Evolutionary conservation across 2,329 filamentous ascomycete species (phyloP).

Genomic region (Phoma sp.): DNA sequence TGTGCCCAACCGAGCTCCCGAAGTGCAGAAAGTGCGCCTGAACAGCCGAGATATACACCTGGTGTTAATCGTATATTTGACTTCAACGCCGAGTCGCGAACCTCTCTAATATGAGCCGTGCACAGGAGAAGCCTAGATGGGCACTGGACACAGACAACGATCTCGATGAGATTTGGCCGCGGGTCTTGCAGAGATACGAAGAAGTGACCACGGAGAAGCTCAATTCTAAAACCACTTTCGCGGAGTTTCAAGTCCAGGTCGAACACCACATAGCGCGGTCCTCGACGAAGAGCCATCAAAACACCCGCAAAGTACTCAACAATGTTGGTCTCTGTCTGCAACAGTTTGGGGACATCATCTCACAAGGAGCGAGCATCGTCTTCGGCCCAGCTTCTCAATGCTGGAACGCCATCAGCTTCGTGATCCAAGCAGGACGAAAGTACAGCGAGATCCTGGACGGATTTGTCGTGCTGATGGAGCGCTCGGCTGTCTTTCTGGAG

Average conservation of each 20-base stretch:
- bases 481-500: constrained; percentile 17
- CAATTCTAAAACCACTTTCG: neutral
- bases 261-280: too few relatives aligned
- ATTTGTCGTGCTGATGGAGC: constrained; percentile 25
- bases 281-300: neutral
- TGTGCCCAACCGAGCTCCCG: too few relatives aligned
- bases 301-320: constrained; percentile 1
- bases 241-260: neutral
- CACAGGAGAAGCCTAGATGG: neutral
- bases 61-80: too few relatives aligned
- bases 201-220: neutral
- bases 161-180: neutral
- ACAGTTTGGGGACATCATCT: constrained; percentile 13
- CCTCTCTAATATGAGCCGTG: neutral
- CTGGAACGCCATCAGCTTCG: constrained; percentile 25
- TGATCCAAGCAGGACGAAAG: constrained; percentile 10
- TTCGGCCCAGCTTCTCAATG: constrained; percentile 22
- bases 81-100: neutral
- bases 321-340: constrained; percentile 12
- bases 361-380: constrained; percentile 9
- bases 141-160: neutral
- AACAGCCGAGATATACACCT: too few relatives aligned
- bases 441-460: constrained; percentile 16
- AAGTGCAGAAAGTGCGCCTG: too few relatives aligned
- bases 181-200: neutral